Evolutionary conservation across 2,329 filamentous ascomycete species (phyloP), one percentile per base, ranked within the genome.

Genomic region (Hymenoscyphus fraxineus): DNA sequence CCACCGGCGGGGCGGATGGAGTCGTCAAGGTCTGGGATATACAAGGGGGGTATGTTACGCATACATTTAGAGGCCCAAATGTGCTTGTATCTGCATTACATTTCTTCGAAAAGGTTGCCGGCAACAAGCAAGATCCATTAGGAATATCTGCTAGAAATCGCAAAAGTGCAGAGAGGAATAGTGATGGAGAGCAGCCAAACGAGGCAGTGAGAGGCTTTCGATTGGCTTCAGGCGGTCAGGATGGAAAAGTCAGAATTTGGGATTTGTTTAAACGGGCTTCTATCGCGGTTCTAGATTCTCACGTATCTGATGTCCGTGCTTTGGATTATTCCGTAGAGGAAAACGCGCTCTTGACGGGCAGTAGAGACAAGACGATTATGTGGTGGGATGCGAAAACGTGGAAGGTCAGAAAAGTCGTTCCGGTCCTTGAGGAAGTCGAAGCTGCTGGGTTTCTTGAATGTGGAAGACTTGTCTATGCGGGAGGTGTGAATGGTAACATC

Each of bases 21-120:
- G 86, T 90, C 0, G 91, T 98, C 72, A 99, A 99, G 77, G 89
- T 99, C 61, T 99, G 94, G 94, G 95, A 99, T 78, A 92, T 99
- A 65, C 82, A 84, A 59, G 92, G 89, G 56, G 95, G 95, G 27
- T 98, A 91, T 77, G 88, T 93, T 39, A 99, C 96, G 35, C 95
- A 99, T 77, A 97, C 92, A 0, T 96, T 99, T 77, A 90, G 94
- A 70, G 93, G 93, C 1, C 94, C 96, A 64, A 93, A 93, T 65
- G 93, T 95, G 10, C 84, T 99, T 27, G 86, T 99, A 4, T 97
- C 95, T 13, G 92, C 95, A 0, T 81, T 99, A 19, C 89, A 89
- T 71, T 98, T 99, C 78, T 99, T 98, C 76, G 89, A 96, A 73
- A 81, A 91, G 16, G 82, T 88, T 31, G 75, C 79, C 12, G 73